phyloP scores from a whole-genome alignment of 108 stramenopile genomes.

The Pseudonitzschia pungens region DNA sequence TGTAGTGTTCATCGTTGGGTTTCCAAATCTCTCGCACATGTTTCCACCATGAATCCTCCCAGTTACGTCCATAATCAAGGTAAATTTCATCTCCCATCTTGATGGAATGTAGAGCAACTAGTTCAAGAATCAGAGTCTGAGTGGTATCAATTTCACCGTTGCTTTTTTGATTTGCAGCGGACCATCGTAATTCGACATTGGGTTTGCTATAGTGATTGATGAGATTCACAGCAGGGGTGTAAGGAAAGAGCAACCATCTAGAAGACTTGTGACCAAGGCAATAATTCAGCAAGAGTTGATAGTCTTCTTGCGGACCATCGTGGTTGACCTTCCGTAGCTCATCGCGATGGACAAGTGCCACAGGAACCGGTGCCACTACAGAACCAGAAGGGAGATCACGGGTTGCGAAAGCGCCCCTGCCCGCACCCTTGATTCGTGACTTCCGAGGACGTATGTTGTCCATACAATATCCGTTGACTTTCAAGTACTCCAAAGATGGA shows the following conservation, averaged over 20 bases:
- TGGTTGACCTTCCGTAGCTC: constrained; percentile 17
- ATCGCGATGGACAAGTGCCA: constrained; percentile 44
- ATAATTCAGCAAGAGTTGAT: constrained; percentile 76
- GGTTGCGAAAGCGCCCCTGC: constrained; percentile 70
- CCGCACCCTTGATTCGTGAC: constrained; percentile 47
- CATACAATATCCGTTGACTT: constrained; percentile 63
- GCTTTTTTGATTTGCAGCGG: constrained; percentile 13
- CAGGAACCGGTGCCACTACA: constrained; percentile 64
- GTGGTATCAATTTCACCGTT: background rate
- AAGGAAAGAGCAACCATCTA: constrained; percentile 62
- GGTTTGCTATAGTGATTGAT: constrained; percentile 60
- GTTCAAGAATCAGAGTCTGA: constrained; percentile 42
- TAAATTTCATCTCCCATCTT: constrained; percentile 68
- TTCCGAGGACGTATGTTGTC: constrained; percentile 59
- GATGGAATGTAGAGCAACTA: constrained; percentile 67
- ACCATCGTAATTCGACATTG: constrained; percentile 76
- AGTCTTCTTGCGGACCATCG: constrained; percentile 5
- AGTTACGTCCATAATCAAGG: constrained; percentile 74
- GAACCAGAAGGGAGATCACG: constrained; percentile 43
- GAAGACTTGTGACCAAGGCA: constrained; percentile 67
- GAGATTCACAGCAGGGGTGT: constrained; percentile 51
- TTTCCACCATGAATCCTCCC: constrained; percentile 73
- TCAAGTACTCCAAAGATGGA: constrained; percentile 43
- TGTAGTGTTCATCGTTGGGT: constrained; percentile 33
- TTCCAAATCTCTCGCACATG: constrained; percentile 40